Evolutionary conservation across 257 asterid genomes (phyloP).

Genomic region (Gentiana dahurica): DNA sequence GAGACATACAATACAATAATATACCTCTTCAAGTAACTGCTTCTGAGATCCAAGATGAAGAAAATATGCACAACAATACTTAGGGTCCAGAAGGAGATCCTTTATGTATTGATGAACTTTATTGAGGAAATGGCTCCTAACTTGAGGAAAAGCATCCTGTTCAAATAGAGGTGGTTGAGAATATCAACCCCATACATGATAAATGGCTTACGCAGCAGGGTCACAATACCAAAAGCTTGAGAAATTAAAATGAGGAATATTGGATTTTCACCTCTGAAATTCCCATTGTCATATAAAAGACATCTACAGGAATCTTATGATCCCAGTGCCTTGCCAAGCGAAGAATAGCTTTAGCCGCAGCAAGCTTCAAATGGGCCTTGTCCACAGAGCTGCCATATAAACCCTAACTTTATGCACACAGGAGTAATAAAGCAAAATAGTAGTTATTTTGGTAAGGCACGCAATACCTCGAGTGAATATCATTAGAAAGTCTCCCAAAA

Average conservation of each 20-base stretch:
- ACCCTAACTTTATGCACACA: constrained; percentile 6
- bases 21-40: constrained; percentile 19
- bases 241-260: constrained; percentile 1
- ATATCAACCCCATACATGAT: no score
- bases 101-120: constrained; percentile 83
- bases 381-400: constrained; percentile 59
- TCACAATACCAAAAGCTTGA: no score
- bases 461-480: constrained; percentile 63
- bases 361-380: constrained; percentile 87
- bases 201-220: no score
- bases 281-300: constrained; percentile 66
- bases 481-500: constrained; percentile 62
- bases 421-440: constrained; percentile 4
- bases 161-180: not conserved
- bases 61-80: constrained; percentile 83
- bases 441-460: constrained; percentile 1
- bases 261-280: constrained; percentile 62
- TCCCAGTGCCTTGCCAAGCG: constrained; percentile 95
- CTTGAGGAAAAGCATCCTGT: constrained; percentile 80
- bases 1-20: not conserved
- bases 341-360: constrained; percentile 96
- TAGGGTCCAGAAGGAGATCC: constrained; percentile 85
- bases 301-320: constrained; percentile 79
- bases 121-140: constrained; percentile 51
- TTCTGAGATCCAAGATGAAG: constrained; percentile 52